Conservation (phyloP, 805 yeast species). For the Pichia ethanolica region DNA sequence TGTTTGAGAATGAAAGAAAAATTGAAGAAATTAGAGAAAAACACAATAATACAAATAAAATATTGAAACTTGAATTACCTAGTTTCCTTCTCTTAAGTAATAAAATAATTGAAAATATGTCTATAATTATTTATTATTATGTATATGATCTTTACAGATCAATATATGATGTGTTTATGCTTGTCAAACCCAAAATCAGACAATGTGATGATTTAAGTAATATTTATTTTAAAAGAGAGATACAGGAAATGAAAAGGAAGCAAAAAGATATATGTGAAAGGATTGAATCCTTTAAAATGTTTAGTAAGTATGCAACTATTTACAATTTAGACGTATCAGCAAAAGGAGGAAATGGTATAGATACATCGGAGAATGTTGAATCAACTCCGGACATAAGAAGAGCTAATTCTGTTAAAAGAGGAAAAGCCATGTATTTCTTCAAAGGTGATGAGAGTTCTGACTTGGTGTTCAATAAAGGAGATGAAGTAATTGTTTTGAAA, state of each 20-base stretch:
- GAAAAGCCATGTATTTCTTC: constrained; percentile 34
- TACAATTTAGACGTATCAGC: constrained; percentile 1
- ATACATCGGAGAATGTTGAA: no score
- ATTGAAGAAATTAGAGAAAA: constrained; percentile 26
- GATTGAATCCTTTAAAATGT: constrained; percentile 1
- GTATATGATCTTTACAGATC: constrained; percentile 28
- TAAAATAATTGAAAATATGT: constrained; percentile 27
- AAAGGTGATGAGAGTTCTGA: constrained; percentile 34
- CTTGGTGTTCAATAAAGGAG: constrained; percentile 36
- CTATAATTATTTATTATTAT: constrained; percentile 31
- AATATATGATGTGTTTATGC: constrained; percentile 9
- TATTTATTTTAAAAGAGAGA: not conserved
- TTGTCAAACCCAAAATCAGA: not conserved
- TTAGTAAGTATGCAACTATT: constrained; percentile 6
- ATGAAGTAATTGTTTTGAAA: constrained; percentile 33
- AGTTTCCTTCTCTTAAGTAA: constrained; percentile 30
- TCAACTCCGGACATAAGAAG: no score
- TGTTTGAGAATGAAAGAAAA: constrained; percentile 26
- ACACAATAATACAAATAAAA: constrained; percentile 32
- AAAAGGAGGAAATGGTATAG: no score
- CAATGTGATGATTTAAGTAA: not conserved
- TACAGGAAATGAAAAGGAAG: not conserved
- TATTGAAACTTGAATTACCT: constrained; percentile 42
- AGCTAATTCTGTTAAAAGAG: not conserved
- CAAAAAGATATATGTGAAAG: not conserved